Evolutionary conservation across 2,329 filamentous ascomycete genomes (phyloP), one percentile per base, ranked within the genome.

Genomic region (Diaporthe sp.): DNA sequence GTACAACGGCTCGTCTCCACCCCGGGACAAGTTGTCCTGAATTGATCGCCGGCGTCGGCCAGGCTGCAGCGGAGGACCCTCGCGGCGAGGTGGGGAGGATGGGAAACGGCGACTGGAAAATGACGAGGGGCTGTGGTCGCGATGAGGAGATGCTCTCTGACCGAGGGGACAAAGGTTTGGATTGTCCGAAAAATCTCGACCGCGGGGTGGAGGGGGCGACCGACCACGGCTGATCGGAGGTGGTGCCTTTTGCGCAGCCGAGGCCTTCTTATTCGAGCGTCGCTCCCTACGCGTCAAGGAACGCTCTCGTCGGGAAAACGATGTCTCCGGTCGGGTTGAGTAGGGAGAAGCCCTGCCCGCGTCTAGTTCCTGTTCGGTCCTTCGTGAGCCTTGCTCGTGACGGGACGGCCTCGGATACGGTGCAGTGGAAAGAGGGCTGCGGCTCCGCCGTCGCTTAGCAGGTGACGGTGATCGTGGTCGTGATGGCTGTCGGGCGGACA

Each of bases 401-500:
- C 76, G 70, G 19, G 73, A 73, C 10, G 75, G 77, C 47, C 75
- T 75, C 13, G 55, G 44, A 47, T 76, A 78, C 35, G 77, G 69
- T n/a, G 70, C 73, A 42, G 69, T 76, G 56, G 77, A 55, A 25
- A 78, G 75, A 53, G 78, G 78, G 53, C 78, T 79, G 30, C 75
- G 78, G 68, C 81, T 81, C 17, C 81, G 79, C 22, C 76, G 79
- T 47, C 81, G 79, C 76, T 82, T 80, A 56, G 72, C 73, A 44
- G 78, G 73, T 32, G 73, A 74, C 9, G 80, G 77, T n/a, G 79
- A 78, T 32, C 73, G 78, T 22, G 79, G 79, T 73, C 75, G 75
- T 30, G 37, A 72, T 76, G 73, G 71, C 13, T 78, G 77, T 55
- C 75, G 75, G 17, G 10, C 50, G 58, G 37, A 61, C 37, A 35